phyloP scores from a whole-genome alignment of 306 rosid species.

The Trifolium subterraneum region DNA sequence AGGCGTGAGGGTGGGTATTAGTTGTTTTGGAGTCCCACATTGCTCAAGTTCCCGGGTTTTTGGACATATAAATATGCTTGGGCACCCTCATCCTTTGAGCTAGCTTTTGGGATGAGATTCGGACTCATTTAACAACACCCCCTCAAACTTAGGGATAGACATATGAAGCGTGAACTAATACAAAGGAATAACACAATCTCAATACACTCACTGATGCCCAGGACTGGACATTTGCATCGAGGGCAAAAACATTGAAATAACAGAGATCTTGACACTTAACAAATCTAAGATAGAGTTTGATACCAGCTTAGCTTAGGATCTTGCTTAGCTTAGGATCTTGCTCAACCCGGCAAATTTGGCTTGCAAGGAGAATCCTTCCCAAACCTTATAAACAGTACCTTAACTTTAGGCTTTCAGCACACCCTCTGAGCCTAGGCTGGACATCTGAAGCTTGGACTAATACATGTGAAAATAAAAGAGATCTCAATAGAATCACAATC shows the following conservation, averaged over 20 bases:
- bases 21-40: too few species aligned
- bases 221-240: not conserved
- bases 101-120: too few species aligned
- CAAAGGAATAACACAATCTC: not conserved
- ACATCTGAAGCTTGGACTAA: too few species aligned
- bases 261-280: not conserved
- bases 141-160: not conserved
- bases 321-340: not conserved
- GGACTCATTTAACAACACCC: not conserved
- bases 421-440: too few species aligned
- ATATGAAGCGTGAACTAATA: not conserved
- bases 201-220: not conserved
- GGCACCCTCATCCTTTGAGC: too few species aligned
- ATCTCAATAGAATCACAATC: not conserved
- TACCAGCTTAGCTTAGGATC: not conserved
- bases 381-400: not conserved
- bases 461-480: not conserved
- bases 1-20: too few species aligned
- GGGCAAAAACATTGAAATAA: not conserved
- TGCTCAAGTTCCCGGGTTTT: too few species aligned
- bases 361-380: not conserved
- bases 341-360: not conserved
- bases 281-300: not conserved
- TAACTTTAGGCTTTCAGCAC: not conserved
- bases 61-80: too few species aligned